Conservation (phyloP, 805 yeast species). For the Deakozyma indianensis region DNA sequence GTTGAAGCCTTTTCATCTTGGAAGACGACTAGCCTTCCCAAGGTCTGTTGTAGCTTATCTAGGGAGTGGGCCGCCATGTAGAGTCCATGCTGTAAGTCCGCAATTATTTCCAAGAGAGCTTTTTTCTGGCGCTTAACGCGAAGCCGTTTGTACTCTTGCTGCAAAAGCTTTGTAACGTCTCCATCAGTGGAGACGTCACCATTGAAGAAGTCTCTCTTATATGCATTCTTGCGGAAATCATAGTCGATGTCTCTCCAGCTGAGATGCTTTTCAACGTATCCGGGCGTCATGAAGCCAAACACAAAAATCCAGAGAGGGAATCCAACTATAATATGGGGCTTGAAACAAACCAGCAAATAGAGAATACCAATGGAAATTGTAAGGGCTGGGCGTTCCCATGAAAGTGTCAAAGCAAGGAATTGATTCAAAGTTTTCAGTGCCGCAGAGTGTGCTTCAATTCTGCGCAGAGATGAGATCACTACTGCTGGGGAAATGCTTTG, state of each 20-base stretch:
- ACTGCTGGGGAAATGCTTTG: background rate
- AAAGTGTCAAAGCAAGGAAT: background rate
- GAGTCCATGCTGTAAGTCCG: background rate
- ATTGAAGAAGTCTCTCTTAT: background rate
- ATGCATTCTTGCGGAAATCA: background rate
- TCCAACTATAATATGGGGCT: background rate
- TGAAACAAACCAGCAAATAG: background rate
- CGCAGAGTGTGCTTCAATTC: background rate
- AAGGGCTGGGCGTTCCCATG: background rate
- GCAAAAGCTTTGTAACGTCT: background rate
- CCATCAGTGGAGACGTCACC: background rate
- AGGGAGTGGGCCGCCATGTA: background rate
- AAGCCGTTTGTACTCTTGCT: background rate
- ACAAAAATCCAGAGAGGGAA: background rate
- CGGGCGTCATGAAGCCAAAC: background rate
- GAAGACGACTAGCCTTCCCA: background rate
- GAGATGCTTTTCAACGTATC: constrained; percentile 1
- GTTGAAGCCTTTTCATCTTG: background rate
- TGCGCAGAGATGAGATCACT: background rate
- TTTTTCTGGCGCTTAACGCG: background rate
- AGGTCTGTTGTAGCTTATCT: background rate
- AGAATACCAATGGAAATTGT: background rate
- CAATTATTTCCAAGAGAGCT: background rate
- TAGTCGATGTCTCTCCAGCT: background rate
- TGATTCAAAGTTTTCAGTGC: background rate